Base-by-base conservation (phyloP, 352 stramenopile genomes). In the Pythium aquatile region DNA sequence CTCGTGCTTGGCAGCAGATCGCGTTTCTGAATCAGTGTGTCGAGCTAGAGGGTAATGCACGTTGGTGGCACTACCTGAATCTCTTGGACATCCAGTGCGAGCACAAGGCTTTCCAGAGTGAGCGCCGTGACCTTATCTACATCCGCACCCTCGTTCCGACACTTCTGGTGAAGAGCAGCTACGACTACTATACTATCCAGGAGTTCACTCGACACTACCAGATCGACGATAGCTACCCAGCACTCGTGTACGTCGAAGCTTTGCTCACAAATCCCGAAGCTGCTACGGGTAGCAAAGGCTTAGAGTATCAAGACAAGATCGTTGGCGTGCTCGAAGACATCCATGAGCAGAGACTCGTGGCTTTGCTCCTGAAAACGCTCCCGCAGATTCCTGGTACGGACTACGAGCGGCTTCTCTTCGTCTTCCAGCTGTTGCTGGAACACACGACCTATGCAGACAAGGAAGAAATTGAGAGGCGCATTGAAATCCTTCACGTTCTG, bases 161-260 rank as follows among this genome's bases (percentile, higher is more conserved):
- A 14, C 64, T 93, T 40, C 70, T 94, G 35, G 67, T 69, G 35
- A 85, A 76, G 46, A 94, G 79, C 55, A 91, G 84, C 29, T 89
- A 78, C 40, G 85, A 94, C 52, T 88, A 91, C 29, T 90, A 91
- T 58, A 91, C 82, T 3, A 81, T 91, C 32, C 65, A 89, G 13
- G 85, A 94, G 54, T 93, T 94, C 54, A 90, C 85, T 24, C 76
- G 83, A 0, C 82, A 94, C 42, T 94, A 94, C 68, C 80, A 94
- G 55, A 90, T 94, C 51, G 82, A 92, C 20, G 82, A 94, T 46
- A 90, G 75, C 55, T 88, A 78, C 35, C 72, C 83, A n/a, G 84
- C 78, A 0, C 69, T 92, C 7, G 74, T 83, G 9, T 94, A 89
- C 59, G 75, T 87, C 1, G 82, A 94, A 47, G 74, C 77, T 5